Evolutionary conservation across 768 basidiomycete species (phyloP).

Genomic region (Astraeus odoratus): DNA sequence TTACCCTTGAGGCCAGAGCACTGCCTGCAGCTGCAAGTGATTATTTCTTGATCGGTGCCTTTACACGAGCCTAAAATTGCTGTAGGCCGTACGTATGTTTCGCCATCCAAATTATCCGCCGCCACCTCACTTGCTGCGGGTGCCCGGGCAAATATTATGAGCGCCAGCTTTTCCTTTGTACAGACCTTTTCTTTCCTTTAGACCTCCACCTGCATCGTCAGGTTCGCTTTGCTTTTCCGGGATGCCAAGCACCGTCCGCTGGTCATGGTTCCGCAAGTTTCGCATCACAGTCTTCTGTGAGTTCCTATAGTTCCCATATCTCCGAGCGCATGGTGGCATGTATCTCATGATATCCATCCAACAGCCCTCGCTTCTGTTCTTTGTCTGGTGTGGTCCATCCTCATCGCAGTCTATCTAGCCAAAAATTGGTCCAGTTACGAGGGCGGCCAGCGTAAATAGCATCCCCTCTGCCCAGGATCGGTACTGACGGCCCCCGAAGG

Average conservation of each 20-base stretch:
- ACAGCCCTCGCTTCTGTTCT: conserved; percentile 28
- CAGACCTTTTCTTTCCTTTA: conserved; percentile 10
- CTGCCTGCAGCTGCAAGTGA: background rate
- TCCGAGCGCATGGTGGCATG: background rate
- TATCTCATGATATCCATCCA: background rate
- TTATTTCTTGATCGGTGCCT: too few species aligned
- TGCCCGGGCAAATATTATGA: conserved; percentile 2
- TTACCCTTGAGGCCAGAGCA: background rate
- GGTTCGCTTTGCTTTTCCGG: background rate
- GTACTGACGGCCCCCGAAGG: conserved; percentile 18
- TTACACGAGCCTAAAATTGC: background rate
- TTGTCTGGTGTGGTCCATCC: conserved; percentile 27
- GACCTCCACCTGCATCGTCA: conserved; percentile 14
- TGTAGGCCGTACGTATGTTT: too few species aligned
- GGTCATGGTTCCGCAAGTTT: conserved; percentile 29
- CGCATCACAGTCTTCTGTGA: conserved; percentile 31
- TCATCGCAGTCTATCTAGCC: conserved; percentile 29
- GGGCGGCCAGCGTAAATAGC: conserved; percentile 27
- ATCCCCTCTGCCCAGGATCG: background rate
- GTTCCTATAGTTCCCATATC: conserved; percentile 7
- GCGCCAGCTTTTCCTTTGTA: conserved; percentile 1
- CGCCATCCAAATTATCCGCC: background rate
- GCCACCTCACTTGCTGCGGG: background rate
- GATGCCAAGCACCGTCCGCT: conserved; percentile 5
- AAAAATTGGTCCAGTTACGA: conserved; percentile 30